A percentile compares a stretch with the other conserved stretches of the same genome.
These are phyloP conservation scores for Sicyos baderoa DNA, from an alignment of 306 rosid species.

Conservation along the genomic window DNA sequence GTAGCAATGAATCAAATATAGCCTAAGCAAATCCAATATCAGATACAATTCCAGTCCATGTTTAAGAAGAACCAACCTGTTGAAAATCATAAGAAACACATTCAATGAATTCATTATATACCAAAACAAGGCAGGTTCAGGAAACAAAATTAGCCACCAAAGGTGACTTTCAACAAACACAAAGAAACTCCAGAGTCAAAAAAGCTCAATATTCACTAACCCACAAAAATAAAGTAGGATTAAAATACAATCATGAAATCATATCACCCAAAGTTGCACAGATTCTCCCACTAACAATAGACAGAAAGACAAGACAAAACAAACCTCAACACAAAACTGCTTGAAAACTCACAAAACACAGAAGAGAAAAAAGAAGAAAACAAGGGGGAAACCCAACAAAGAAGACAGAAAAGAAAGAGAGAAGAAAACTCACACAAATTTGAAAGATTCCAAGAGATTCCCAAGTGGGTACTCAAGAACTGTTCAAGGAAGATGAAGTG, in stretches of 20 bases:
- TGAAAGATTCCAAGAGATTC: conserved; percentile 20
- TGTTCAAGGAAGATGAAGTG: conserved; percentile 15
- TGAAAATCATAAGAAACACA: neutral
- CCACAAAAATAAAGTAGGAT: conserved; percentile 3
- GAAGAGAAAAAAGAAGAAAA: neutral
- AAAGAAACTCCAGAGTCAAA: conserved; percentile 5
- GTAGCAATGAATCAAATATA: neutral
- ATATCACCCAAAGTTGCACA: neutral
- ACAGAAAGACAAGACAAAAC: conserved; percentile 3
- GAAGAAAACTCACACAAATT: conserved; percentile 15
- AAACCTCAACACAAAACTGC: neutral
- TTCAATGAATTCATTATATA: neutral
- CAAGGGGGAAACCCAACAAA: conserved; percentile 10
- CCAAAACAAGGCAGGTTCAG: neutral
- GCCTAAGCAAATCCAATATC: conserved; percentile 12
- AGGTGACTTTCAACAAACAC: neutral
- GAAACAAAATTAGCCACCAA: conserved; percentile 13
- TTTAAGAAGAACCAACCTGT: conserved; percentile 13
- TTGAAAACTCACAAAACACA: conserved; percentile 18
- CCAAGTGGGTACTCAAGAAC: neutral
- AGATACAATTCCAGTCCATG: conserved; percentile 12
- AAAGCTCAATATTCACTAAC: neutral
- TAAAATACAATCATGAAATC: conserved; percentile 10
- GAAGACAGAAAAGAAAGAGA: conserved; percentile 1
- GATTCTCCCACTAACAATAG: conserved; percentile 12